Evolutionary conservation across 345 rosid genomes (phyloP).

Genomic region (Rhodamnia rubescens): DNA sequence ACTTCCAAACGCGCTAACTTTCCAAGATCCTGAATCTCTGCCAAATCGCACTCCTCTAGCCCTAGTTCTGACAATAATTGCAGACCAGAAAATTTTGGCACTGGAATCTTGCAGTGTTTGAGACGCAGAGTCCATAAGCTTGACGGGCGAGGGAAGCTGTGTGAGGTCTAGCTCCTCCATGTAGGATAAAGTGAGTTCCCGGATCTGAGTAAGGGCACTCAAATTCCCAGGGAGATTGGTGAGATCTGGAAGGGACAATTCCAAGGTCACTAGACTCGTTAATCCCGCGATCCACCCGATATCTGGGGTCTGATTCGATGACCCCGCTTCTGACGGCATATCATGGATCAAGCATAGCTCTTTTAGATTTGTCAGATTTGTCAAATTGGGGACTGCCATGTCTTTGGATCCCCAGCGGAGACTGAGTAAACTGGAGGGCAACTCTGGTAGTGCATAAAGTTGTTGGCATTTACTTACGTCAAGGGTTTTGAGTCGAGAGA

Average conservation of each 20-base stretch:
- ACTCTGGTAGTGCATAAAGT: neutral
- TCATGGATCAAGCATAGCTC: accelerated
- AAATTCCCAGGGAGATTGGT: neutral
- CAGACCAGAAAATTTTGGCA: neutral
- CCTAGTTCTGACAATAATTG: neutral
- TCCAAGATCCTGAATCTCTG: neutral
- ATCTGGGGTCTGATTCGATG: neutral
- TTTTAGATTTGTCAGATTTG: neutral
- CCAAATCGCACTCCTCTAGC: neutral
- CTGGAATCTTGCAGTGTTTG: neutral
- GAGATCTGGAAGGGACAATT: neutral
- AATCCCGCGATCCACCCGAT: neutral
- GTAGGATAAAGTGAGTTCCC: neutral
- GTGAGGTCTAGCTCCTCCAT: neutral
- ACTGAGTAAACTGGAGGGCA: neutral
- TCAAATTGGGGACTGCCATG: accelerated
- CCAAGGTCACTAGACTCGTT: neutral
- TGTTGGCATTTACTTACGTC: accelerated
- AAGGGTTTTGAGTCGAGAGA: neutral
- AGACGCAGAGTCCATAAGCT: neutral
- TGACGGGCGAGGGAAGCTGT: neutral
- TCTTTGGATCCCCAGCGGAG: neutral
- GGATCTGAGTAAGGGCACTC: neutral
- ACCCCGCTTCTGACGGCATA: neutral
- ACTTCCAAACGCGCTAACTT: neutral